Percentiles rank a stretch among this genome's conserved stretches.
Evolutionary conservation across 2,329 filamentous ascomycete genomes (phyloP).

Genomic region (Bipolaris gigantea): DNA sequence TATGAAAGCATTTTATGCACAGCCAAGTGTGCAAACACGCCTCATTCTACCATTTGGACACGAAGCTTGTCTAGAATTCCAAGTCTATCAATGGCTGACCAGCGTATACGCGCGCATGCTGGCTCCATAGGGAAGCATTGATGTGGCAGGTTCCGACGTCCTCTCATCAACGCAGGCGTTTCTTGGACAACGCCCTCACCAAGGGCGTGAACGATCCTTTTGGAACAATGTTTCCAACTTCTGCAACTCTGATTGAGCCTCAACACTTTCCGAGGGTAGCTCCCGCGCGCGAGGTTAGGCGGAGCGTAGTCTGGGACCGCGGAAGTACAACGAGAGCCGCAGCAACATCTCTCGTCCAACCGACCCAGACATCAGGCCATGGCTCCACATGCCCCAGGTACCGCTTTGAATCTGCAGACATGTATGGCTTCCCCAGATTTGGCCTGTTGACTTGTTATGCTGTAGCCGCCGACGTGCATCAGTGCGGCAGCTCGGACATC

Average conservation of each 20-base stretch:
- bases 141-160: slow-evolving; percentile 18
- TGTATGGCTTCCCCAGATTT: slow-evolving; percentile 37
- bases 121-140: slow-evolving; percentile 22
- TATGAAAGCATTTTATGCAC: background rate
- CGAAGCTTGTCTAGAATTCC: background rate
- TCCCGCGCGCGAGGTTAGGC: slow-evolving; percentile 45
- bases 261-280: slow-evolving; percentile 41
- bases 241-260: slow-evolving; percentile 40
- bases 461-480: slow-evolving; percentile 42
- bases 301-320: slow-evolving; percentile 36
- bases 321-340: slow-evolving; percentile 38
- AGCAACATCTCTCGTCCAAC: slow-evolving; percentile 33
- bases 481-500: slow-evolving; percentile 42
- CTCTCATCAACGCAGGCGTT: slow-evolving; percentile 26
- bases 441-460: slow-evolving; percentile 29
- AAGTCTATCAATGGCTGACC: background rate
- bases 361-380: slow-evolving; percentile 26
- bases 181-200: slow-evolving; percentile 31
- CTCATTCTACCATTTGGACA: background rate
- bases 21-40: background rate
- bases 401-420: slow-evolving; percentile 13
- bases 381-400: slow-evolving; percentile 27
- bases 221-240: slow-evolving; percentile 17
- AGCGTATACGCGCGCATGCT: slow-evolving; percentile 4
- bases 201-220: slow-evolving; percentile 13